Conservation (phyloP, 495 filamentous ascomycete genomes). For the Aspergillus panamensis region DNA sequence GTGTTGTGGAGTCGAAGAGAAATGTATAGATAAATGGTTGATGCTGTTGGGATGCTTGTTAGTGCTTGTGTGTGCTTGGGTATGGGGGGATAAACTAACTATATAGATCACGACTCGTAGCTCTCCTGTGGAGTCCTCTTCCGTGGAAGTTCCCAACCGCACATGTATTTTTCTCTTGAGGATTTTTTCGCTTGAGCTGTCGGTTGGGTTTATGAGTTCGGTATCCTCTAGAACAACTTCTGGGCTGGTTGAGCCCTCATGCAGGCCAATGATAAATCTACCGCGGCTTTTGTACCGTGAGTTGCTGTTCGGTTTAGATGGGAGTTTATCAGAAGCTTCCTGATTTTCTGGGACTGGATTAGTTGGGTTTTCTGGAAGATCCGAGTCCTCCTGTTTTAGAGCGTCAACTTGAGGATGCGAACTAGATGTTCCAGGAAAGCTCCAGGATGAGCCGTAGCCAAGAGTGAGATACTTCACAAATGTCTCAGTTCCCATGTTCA, state of each 20-base stretch:
- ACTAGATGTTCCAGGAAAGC: constrained; percentile 32
- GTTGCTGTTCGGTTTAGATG: not conserved
- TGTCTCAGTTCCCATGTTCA: constrained; percentile 41
- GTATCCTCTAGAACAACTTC: constrained; percentile 25
- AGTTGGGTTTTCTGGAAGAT: constrained; percentile 4
- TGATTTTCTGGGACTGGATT: not conserved
- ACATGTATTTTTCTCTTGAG: constrained; percentile 51
- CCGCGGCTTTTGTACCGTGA: constrained; percentile 34
- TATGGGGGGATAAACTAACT: constrained; percentile 31
- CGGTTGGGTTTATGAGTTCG: constrained; percentile 21
- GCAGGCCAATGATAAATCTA: constrained; percentile 69
- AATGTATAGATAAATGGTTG: constrained; percentile 90
- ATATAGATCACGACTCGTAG: constrained; percentile 72
- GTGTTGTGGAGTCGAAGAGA: constrained; percentile 70
- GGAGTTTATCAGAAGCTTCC: not conserved
- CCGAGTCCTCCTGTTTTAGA: constrained; percentile 15
- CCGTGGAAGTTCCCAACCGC: constrained; percentile 19
- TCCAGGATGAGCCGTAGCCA: constrained; percentile 60
- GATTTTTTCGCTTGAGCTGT: constrained; percentile 38
- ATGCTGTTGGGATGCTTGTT: constrained; percentile 39
- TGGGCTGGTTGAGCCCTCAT: constrained; percentile 54
- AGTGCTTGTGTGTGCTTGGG: not conserved
- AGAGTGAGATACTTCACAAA: constrained; percentile 59
- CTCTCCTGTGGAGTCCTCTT: constrained; percentile 33
- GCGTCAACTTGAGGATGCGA: constrained; percentile 24